These are phyloP conservation scores for Funneliformis caledonium DNA, from an alignment of 371 early-diverging fungal species.

Conservation along the genomic window DNA sequence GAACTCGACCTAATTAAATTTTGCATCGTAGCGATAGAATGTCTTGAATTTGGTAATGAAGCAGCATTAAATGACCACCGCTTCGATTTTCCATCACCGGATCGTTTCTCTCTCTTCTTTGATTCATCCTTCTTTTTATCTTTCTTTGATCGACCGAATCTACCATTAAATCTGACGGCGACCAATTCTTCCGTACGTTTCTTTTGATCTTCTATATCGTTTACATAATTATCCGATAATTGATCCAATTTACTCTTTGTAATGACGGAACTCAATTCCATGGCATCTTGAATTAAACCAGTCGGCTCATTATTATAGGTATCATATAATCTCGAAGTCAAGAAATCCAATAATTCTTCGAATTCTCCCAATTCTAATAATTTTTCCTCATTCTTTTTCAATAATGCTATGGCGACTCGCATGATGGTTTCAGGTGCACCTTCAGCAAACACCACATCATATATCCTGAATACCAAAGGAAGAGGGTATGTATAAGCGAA, in stretches of 20 bases:
- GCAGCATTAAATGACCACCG: conserved; percentile 44
- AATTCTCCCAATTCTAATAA: conserved; percentile 79
- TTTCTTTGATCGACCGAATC: conserved; percentile 40
- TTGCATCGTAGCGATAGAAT: not conserved
- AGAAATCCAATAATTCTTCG: conserved; percentile 80
- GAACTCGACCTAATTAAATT: conserved; percentile 22
- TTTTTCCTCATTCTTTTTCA: conserved; percentile 72
- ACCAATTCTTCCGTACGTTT: conserved; percentile 66
- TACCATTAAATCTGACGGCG: conserved; percentile 58
- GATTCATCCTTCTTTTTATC: conserved; percentile 52
- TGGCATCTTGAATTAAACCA: conserved; percentile 79
- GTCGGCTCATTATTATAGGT: conserved; percentile 68
- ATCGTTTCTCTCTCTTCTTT: conserved; percentile 42
- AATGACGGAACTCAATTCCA: conserved; percentile 68
- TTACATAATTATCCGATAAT: conserved; percentile 69
- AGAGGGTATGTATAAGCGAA: conserved; percentile 95
- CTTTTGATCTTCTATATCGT: conserved; percentile 66
- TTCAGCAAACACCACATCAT: conserved; percentile 88
- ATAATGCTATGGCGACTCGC: conserved; percentile 80
- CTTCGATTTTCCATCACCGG: conserved; percentile 40
- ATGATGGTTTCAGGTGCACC: conserved; percentile 83
- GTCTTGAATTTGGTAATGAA: not conserved
- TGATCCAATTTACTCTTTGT: conserved; percentile 72
- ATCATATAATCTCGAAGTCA: conserved; percentile 81
- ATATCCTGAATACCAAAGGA: conserved; percentile 84